Evolutionary conservation across 441 rosid genomes (phyloP).

Genomic region (Pelargonium myrrhifolium): DNA sequence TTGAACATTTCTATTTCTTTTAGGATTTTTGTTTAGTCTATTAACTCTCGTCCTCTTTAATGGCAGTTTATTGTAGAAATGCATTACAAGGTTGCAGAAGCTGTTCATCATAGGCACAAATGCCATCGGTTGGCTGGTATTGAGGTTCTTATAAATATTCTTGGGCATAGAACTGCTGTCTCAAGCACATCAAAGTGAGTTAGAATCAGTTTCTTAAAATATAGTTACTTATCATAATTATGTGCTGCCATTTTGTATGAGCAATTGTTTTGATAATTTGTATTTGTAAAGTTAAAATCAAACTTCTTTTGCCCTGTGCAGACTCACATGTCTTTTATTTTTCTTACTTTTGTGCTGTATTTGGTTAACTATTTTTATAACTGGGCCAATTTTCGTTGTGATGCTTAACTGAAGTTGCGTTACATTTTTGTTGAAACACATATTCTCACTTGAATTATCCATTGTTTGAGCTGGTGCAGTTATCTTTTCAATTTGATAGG

Average conservation of each 20-base stretch:
- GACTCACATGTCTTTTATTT: background rate
- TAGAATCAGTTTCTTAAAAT: constrained; percentile 11
- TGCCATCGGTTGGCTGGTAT: constrained; percentile 73
- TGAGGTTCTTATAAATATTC: constrained; percentile 75
- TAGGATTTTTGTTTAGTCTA: constrained; percentile 13
- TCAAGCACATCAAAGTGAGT: constrained; percentile 81
- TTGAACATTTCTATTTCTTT: constrained; percentile 8
- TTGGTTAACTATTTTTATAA: background rate
- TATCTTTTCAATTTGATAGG: constrained; percentile 87
- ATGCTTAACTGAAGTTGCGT: background rate
- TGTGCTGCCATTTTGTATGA: constrained; percentile 7
- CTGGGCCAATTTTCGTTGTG: background rate
- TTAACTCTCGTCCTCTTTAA: constrained; percentile 4
- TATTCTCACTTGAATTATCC: constrained; percentile 8
- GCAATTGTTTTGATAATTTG: background rate
- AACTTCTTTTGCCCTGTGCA: background rate
- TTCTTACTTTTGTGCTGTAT: background rate
- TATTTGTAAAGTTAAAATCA: background rate
- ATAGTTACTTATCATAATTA: background rate
- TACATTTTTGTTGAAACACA: background rate
- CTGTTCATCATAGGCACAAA: constrained; percentile 74
- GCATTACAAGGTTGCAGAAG: constrained; percentile 74
- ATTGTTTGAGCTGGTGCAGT: constrained; percentile 40
- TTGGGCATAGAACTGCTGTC: constrained; percentile 73
- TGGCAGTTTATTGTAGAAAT: constrained; percentile 79